Evolutionary conservation across 805 yeast genomes (phyloP), one percentile per base, ranked within the genome.

Genomic region (Vanderwaltozyma tropicalis): DNA sequence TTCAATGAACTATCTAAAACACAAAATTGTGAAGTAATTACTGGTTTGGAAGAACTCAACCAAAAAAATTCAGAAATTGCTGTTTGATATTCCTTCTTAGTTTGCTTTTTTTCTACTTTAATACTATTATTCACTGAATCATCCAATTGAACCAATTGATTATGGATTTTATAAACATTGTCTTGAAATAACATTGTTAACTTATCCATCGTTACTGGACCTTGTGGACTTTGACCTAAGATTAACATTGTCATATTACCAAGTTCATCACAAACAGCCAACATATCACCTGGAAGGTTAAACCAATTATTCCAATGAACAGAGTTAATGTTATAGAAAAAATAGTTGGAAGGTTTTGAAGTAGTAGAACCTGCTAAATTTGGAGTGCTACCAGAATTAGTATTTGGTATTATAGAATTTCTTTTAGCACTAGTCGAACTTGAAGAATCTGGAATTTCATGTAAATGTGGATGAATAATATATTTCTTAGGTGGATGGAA

Each of bases 231-330:
- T 45, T 72, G 66, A 3, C 81, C 80, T 0, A 76, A 64, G 0
- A 70, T 71, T 17, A 71, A 53, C 41, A 78, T 69, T 2, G 81
- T 70, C 32, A 78, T 59, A 40, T 78, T 75, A 2, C 96, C 96
- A 27, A 66, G 53, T 17, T 68, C 69, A 55, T 88, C 97, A 31
- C 82, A 68, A 3, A 82, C 73, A 2, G 94, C 94, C 34, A 92
- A 67, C 51, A 88, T 95, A 40, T 82, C 76, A 32, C 89, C 89
- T 1, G 78, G 54, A 15, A 56, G 41, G 32, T 58, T 53, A 31
- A 53, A 52, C 59, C 61, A 64, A 34, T 77, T 74, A 41, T 92
- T 78, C 87, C 96, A 92, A 28, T 71, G 63, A 5, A 85, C 71
- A 19, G 67, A 50, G 1, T 67, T 49, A 7, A 75, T 51, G 38